Evolutionary conservation across 441 rosid species (phyloP).

Genomic region (Populus hybrid): DNA sequence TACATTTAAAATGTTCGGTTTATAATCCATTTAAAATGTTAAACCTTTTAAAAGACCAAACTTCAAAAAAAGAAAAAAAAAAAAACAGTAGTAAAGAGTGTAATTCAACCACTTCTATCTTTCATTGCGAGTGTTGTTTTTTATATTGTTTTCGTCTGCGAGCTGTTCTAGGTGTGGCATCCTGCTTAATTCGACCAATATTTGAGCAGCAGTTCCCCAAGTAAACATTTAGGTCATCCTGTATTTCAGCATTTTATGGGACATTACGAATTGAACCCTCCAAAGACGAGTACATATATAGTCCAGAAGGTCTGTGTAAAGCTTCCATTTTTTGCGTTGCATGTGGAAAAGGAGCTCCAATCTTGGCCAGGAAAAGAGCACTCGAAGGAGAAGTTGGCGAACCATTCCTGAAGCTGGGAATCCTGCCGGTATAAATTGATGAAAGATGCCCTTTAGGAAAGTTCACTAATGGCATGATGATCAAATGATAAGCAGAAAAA

Average conservation of each 20-base stretch:
- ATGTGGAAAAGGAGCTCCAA: constrained; percentile 60
- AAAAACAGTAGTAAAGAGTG: no score
- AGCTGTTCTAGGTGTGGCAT: no score
- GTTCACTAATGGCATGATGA: constrained; percentile 34
- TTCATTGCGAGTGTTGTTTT: background rate
- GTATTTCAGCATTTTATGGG: constrained; percentile 59
- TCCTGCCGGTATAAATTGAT: constrained; percentile 76
- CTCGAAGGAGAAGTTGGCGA: constrained; percentile 61
- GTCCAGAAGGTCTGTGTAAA: constrained; percentile 76
- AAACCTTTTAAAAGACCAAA: no score
- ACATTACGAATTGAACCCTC: constrained; percentile 57
- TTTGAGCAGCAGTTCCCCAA: background rate
- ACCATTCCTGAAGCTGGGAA: constrained; percentile 49
- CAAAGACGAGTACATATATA: constrained; percentile 60
- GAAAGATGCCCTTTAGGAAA: constrained; percentile 55
- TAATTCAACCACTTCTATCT: no score
- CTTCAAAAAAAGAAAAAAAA: no score
- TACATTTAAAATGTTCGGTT: no score
- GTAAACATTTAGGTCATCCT: background rate
- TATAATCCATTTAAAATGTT: no score
- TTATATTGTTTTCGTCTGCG: background rate
- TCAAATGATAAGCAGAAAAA: constrained; percentile 12
- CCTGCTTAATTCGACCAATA: background rate
- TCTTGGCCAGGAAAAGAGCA: constrained; percentile 67
- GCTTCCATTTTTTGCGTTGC: constrained; percentile 69